Percentiles rank a stretch among this genome's conserved stretches.
These are phyloP conservation scores for Sclerotiophoma versabilis DNA, from an alignment of 2,329 filamentous ascomycete genomes.

Conservation along the genomic window DNA sequence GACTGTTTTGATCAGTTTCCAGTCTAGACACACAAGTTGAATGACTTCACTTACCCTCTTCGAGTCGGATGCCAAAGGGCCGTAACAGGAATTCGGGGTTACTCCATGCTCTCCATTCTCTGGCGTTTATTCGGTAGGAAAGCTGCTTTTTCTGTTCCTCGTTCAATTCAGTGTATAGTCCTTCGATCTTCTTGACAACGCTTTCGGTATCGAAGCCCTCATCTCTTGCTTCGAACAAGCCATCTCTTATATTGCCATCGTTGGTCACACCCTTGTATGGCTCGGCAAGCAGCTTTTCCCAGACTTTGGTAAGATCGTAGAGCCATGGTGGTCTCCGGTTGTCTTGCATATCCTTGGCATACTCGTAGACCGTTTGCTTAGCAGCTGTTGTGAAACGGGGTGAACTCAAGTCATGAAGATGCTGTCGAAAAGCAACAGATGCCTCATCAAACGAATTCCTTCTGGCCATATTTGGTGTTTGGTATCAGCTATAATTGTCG, in stretches of 20 bases:
- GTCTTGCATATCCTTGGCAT: slow-evolving; percentile 67
- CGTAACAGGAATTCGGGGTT: slow-evolving; percentile 78
- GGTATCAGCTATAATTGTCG: background rate
- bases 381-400: slow-evolving; percentile 70
- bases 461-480: slow-evolving; percentile 20
- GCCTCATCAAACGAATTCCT: slow-evolving; percentile 36
- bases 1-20: slow-evolving; percentile 29
- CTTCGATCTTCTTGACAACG: slow-evolving; percentile 62
- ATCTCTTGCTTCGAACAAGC: slow-evolving; percentile 67
- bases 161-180: slow-evolving; percentile 57
- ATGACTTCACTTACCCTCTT: slow-evolving; percentile 56
- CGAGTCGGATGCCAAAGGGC: slow-evolving; percentile 73
- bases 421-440: slow-evolving; percentile 59
- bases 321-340: slow-evolving; percentile 70
- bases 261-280: slow-evolving; percentile 75
- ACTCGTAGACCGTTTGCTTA: slow-evolving; percentile 67
- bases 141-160: slow-evolving; percentile 59
- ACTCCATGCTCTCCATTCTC: slow-evolving; percentile 74
- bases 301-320: slow-evolving; percentile 47
- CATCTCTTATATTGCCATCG: slow-evolving; percentile 66
- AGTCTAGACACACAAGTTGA: background rate
- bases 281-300: slow-evolving; percentile 58
- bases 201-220: slow-evolving; percentile 66
- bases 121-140: slow-evolving; percentile 70
- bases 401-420: slow-evolving; percentile 67